These are phyloP conservation scores for Arthrobotrys megalospora DNA, from an alignment of 2,329 filamentous ascomycete genomes.

Conservation along the genomic window DNA sequence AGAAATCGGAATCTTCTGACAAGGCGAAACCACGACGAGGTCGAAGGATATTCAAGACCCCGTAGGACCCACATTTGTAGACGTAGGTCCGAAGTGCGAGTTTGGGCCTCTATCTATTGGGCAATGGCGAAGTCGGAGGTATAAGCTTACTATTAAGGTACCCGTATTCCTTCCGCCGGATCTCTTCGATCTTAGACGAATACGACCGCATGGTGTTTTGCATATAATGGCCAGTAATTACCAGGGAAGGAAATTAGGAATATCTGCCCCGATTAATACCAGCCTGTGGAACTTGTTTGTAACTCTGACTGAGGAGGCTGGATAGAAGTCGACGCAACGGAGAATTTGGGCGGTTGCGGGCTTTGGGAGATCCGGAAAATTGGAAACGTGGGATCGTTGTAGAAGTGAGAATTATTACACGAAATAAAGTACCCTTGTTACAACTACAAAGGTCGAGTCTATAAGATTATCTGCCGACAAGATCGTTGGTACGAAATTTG, in stretches of 20 bases:
- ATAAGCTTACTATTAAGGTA: conserved; percentile 52
- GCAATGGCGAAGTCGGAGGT: neutral
- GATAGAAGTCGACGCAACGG: neutral
- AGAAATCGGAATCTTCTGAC: too few relatives aligned
- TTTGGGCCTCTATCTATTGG: neutral
- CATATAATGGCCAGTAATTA: too few relatives aligned
- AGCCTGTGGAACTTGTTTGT: neutral
- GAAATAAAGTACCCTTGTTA: neutral
- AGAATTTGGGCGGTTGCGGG: neutral
- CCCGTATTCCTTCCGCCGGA: conserved; percentile 49
- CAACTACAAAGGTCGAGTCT: neutral
- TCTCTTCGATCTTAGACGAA: conserved; percentile 50
- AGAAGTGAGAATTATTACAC: neutral
- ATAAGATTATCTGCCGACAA: neutral
- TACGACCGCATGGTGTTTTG: conserved; percentile 35
- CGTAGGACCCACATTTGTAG: neutral
- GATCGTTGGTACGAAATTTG: neutral
- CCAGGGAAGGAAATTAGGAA: too few relatives aligned
- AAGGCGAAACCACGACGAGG: too few relatives aligned
- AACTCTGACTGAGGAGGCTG: neutral
- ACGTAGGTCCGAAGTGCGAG: conserved; percentile 29
- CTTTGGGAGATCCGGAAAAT: neutral
- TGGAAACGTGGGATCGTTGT: conserved; percentile 5
- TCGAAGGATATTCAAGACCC: too few relatives aligned
- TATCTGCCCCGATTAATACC: too few relatives aligned